Base-by-base conservation (phyloP, 192 early-diverging fungal genomes). In the Coemansia sp. region DNA sequence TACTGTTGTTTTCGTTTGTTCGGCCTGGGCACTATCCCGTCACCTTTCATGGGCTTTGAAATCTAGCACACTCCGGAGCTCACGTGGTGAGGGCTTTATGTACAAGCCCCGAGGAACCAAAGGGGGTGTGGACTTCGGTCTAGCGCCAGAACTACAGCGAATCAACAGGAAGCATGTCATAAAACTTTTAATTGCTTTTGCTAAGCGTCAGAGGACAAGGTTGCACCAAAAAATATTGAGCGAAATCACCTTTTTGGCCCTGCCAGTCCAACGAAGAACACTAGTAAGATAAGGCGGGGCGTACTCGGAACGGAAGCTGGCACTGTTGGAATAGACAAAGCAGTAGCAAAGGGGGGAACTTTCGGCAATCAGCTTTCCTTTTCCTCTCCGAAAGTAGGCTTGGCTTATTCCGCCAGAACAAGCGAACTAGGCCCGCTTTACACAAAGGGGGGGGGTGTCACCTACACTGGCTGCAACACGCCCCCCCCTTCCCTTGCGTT, bases 1-100 rank as follows among this genome's bases (percentile, higher is more conserved):
- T 56, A 56, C 53, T 56, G 53, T 16, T 56, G 53, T 56, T 56
- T 31, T 56, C 53, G 35, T 33, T 33, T 53, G 50, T 14, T 53
- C 50, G 10, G 50, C 45, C 50, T 56, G 53, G 54, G 31, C 54
- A 56, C 54, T 56, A 34, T 56, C 31, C 31, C 14, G 31, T 6
- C 54, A 34, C 31, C 35, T 33, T 56, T 33, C 35, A 35, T n/a
- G n/a, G 46, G 54, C 54, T 33, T 56, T n/a, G 54, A 33, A 33
- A 34, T 17, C 14, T 13, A 35, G 31, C 11, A 33, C 54, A 56
- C 16, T 34, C 31, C 10, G 54, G 54, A 35, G 29, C 51, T 56
- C 54, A 56, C 31, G 54, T 56, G 33, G 14, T 14, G 31, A 35
- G 6, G 33, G 53, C 27, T 33, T 56, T 56, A 35, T 56, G 54